Conservation (phyloP, 768 basidiomycete species). For the Tulasnella sp. region DNA sequence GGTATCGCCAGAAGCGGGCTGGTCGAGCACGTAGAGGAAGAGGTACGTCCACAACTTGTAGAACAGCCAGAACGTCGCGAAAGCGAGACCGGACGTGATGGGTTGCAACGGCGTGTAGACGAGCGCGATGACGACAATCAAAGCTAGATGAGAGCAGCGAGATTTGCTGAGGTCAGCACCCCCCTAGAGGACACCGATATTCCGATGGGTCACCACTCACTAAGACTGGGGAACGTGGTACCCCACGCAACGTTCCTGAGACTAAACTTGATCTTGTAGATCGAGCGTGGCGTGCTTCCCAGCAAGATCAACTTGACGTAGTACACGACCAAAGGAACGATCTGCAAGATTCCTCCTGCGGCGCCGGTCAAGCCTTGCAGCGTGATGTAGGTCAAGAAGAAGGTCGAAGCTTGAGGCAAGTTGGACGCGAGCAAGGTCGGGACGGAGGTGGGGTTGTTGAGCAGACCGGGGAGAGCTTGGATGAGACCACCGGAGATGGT, state of each 20-base stretch:
- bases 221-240: slow-evolving; percentile 51
- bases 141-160: slow-evolving; percentile 59
- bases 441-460: slow-evolving; percentile 63
- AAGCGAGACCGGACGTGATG: slow-evolving; percentile 86
- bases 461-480: slow-evolving; percentile 58
- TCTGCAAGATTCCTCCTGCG: slow-evolving; percentile 75
- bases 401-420: slow-evolving; percentile 78
- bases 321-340: slow-evolving; percentile 72
- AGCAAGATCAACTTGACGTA: slow-evolving; percentile 86
- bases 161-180: slow-evolving; percentile 54
- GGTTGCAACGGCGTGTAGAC: slow-evolving; percentile 89
- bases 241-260: slow-evolving; percentile 61
- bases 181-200: not conserved
- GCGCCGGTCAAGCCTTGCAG: slow-evolving; percentile 77
- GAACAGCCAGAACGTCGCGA: slow-evolving; percentile 76
- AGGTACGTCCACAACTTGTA: slow-evolving; percentile 60
- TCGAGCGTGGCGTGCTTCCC: slow-evolving; percentile 81
- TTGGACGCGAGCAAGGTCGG: slow-evolving; percentile 70
- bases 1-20: slow-evolving; percentile 66
- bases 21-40: slow-evolving; percentile 75
- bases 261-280: slow-evolving; percentile 77
- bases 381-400: slow-evolving; percentile 87
- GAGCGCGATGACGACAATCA: slow-evolving; percentile 37
- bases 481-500: slow-evolving; percentile 82
- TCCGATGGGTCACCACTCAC: not conserved